These are phyloP conservation scores for Fusarium zealandicum DNA, from an alignment of 2,329 filamentous ascomycete species.

Conservation along the genomic window DNA sequence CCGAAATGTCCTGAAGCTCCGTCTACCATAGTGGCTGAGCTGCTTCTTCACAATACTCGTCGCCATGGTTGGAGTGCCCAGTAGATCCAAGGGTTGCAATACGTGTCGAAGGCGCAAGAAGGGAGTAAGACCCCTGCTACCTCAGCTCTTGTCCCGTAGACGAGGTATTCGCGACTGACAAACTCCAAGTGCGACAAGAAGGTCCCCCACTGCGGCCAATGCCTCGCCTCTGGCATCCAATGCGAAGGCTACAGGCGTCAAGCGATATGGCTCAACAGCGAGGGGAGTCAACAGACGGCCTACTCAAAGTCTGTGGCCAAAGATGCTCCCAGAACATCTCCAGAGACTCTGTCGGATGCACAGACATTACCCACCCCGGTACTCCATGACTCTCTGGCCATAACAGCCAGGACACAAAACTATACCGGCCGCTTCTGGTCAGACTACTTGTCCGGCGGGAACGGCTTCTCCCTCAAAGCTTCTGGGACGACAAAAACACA, in stretches of 20 bases:
- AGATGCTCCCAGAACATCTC: background rate
- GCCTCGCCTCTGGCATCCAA: constrained; percentile 1
- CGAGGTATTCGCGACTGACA: background rate
- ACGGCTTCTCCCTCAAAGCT: background rate
- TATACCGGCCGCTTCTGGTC: constrained; percentile 18
- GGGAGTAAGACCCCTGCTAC: constrained; percentile 1
- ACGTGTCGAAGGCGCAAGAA: constrained; percentile 18
- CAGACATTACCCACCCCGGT: accelerated
- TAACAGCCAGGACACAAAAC: constrained; percentile 6
- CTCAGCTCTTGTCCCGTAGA: background rate
- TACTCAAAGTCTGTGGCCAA: background rate
- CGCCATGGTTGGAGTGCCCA: constrained; percentile 20
- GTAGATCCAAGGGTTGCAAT: constrained; percentile 18
- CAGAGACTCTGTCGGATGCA: background rate
- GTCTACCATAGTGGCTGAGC: background rate
- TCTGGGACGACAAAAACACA: constrained; percentile 3
- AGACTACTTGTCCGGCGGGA: constrained; percentile 15
- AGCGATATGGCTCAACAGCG: constrained; percentile 17
- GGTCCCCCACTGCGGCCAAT: constrained; percentile 4
- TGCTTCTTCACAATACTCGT: background rate
- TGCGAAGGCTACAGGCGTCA: constrained; percentile 11
- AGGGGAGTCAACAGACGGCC: background rate
- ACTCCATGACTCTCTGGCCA: constrained; percentile 6
- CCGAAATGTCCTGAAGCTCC: background rate
- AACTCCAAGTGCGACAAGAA: constrained; percentile 13